Conservation (phyloP, 345 rosid species). For the Crucihimalaya himalaica region DNA sequence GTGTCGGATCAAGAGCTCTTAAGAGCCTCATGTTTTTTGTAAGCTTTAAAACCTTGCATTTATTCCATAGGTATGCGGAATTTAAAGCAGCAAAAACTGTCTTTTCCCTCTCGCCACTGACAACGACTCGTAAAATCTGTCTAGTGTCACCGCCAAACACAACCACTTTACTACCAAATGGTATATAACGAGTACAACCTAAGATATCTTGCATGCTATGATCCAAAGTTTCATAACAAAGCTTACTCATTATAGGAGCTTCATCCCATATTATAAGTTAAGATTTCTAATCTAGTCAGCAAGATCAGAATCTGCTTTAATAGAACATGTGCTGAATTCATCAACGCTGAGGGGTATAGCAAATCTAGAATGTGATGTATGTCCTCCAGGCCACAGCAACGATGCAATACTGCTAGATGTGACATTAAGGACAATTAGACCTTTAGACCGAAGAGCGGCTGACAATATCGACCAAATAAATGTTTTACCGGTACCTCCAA, state of each 20-base stretch:
- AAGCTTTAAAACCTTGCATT: no score
- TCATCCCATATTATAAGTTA: no score
- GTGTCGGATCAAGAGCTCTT: no score
- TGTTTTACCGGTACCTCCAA: neutral
- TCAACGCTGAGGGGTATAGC: neutral
- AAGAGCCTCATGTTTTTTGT: no score
- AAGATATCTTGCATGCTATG: neutral
- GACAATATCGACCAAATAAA: neutral
- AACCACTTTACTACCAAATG: no score
- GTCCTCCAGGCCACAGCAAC: neutral
- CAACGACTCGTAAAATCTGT: no score
- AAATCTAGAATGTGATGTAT: neutral
- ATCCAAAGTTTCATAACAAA: neutral
- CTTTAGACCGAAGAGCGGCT: neutral
- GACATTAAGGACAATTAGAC: neutral
- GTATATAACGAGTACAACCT: no score
- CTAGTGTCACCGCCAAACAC: no score
- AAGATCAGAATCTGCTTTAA: neutral
- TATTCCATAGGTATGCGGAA: no score
- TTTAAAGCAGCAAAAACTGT: no score
- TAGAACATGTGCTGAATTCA: neutral
- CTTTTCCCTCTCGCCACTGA: no score
- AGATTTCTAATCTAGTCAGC: neutral
- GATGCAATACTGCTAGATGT: neutral
- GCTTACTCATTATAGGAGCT: neutral